These are phyloP conservation scores for Hippophae gyantsensis DNA, from an alignment of 306 rosid species.

Conservation along the genomic window DNA sequence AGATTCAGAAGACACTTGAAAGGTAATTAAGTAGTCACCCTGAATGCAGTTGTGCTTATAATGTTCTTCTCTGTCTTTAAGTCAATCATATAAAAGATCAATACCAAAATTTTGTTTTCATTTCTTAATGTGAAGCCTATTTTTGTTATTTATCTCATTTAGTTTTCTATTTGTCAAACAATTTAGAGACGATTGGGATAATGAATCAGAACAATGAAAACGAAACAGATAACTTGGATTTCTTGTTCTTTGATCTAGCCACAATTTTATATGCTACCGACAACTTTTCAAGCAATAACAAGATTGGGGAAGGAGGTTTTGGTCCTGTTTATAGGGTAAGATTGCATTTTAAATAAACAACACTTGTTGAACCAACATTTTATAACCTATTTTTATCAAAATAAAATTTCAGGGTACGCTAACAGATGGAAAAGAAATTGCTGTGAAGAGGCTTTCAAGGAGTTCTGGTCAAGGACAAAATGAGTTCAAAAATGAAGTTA, in stretches of 20 bases:
- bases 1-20: constrained; percentile 7
- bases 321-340: constrained; percentile 48
- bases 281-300: constrained; percentile 29
- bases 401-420: constrained; percentile 43
- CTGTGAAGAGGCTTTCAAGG: constrained; percentile 51
- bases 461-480: constrained; percentile 47
- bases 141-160: neutral
- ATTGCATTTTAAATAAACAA: neutral
- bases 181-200: neutral
- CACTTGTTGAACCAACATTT: neutral
- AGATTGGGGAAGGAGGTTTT: constrained; percentile 58
- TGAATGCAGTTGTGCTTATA: neutral
- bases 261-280: constrained; percentile 32
- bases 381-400: too few species aligned
- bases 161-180: neutral
- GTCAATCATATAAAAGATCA: neutral
- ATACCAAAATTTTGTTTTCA: neutral
- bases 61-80: neutral
- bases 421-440: constrained; percentile 36
- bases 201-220: neutral
- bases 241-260: constrained; percentile 31
- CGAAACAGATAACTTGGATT: constrained; percentile 27
- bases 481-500: too few species aligned
- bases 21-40: constrained; percentile 17
- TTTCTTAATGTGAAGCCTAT: neutral